phyloP scores from a whole-genome alignment of 192 early-diverging fungal species.

The Dispira simplex region DNA sequence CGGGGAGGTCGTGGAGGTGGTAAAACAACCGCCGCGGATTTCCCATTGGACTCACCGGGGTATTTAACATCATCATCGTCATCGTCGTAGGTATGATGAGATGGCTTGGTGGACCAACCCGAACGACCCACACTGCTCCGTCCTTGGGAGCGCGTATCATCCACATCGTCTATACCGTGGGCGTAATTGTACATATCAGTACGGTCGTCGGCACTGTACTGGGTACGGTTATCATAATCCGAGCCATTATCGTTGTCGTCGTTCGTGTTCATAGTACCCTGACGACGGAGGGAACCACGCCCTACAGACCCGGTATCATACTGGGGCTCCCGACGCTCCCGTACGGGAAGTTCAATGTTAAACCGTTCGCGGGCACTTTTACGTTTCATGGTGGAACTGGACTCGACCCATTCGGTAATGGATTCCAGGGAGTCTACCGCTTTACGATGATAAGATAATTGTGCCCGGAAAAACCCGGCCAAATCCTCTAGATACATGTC shows the following conservation, averaged over 20 bases:
- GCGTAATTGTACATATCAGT: constrained; percentile 11
- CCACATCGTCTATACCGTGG: constrained; percentile 17
- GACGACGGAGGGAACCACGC: constrained; percentile 16
- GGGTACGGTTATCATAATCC: constrained; percentile 17
- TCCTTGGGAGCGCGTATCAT: too few relatives aligned
- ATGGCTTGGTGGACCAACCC: too few relatives aligned
- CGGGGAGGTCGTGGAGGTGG: constrained; percentile 25
- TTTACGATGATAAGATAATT: constrained; percentile 24
- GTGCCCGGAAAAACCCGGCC: constrained; percentile 27
- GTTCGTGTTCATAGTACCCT: constrained; percentile 16
- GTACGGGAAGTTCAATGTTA: constrained; percentile 1
- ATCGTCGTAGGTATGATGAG: neutral
- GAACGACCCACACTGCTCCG: too few relatives aligned
- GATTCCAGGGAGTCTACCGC: constrained; percentile 20
- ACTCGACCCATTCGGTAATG: constrained; percentile 13
- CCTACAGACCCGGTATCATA: constrained; percentile 16
- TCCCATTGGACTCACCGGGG: too few relatives aligned
- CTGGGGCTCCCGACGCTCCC: neutral
- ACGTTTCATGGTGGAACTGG: neutral
- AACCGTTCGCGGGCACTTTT: constrained; percentile 9
- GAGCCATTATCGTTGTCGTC: constrained; percentile 14
- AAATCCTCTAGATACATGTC: constrained; percentile 36
- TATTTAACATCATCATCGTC: constrained; percentile 2
- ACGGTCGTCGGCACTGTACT: constrained; percentile 20
- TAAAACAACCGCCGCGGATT: neutral